These are phyloP conservation scores for Fusarium musae DNA, from an alignment of 2,329 filamentous ascomycete species.

Conservation along the genomic window DNA sequence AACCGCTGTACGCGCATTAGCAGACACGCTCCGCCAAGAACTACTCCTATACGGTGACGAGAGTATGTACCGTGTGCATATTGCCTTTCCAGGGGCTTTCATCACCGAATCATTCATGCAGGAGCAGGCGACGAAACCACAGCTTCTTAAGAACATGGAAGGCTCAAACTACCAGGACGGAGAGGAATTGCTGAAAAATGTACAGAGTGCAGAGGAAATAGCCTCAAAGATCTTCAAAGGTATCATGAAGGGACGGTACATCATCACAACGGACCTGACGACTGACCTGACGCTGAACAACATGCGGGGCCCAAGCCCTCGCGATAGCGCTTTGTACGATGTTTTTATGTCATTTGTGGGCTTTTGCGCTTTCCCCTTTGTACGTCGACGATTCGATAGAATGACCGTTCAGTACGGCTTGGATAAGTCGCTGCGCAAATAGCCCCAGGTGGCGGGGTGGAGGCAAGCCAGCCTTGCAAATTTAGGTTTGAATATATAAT, in stretches of 20 bases:
- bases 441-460: too few relatives aligned
- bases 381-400: background rate
- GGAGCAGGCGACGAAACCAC: background rate
- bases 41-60: background rate
- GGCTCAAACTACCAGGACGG: background rate
- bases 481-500: rapidly evolving
- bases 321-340: background rate
- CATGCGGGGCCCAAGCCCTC: background rate
- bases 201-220: background rate
- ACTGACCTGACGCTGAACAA: background rate
- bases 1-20: background rate
- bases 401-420: background rate
- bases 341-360: background rate
- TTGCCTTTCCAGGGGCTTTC: background rate
- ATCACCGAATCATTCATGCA: background rate
- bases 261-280: background rate
- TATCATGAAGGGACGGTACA: background rate
- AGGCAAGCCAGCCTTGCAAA: background rate
- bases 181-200: background rate
- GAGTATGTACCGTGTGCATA: background rate
- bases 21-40: background rate
- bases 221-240: background rate
- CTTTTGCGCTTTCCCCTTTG: background rate
- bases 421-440: background rate
- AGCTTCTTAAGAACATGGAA: background rate